Conservation (phyloP, 192 early-diverging fungal species). For the Backusella sp. region DNA sequence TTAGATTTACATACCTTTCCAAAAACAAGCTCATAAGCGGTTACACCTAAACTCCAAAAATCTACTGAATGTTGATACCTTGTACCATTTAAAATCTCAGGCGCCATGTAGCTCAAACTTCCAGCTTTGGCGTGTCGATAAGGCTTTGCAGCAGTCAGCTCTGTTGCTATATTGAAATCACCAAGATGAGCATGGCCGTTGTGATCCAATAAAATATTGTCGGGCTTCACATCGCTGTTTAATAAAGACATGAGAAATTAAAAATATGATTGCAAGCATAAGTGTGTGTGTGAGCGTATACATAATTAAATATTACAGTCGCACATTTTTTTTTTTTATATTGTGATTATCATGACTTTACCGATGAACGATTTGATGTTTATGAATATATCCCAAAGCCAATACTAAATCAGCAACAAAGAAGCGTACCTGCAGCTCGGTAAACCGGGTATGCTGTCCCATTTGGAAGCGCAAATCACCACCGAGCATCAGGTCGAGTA, state of each 20-base stretch:
- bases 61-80: conserved; percentile 54
- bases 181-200: conserved; percentile 79
- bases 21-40: conserved; percentile 73
- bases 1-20: conserved; percentile 67
- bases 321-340: neutral
- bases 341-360: neutral
- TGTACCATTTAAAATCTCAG: conserved; percentile 64
- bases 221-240: conserved; percentile 79
- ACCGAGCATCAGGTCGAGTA: conserved; percentile 92
- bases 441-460: conserved; percentile 61
- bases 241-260: neutral
- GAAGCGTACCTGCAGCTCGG: conserved; percentile 67
- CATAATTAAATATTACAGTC: neutral
- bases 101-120: conserved; percentile 87
- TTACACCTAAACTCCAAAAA: conserved; percentile 83
- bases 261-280: neutral
- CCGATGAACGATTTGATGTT: conserved; percentile 68
- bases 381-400: conserved; percentile 70
- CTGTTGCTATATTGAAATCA: conserved; percentile 87
- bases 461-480: conserved; percentile 92
- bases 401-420: conserved; percentile 70
- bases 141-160: conserved; percentile 59
- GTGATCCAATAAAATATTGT: conserved; percentile 79
- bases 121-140: conserved; percentile 74
- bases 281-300: neutral